A percentile compares a stretch with the other conserved stretches of the same genome.
phyloP scores from a whole-genome alignment of 1,139 yeast species.

The Taphrina communis region DNA sequence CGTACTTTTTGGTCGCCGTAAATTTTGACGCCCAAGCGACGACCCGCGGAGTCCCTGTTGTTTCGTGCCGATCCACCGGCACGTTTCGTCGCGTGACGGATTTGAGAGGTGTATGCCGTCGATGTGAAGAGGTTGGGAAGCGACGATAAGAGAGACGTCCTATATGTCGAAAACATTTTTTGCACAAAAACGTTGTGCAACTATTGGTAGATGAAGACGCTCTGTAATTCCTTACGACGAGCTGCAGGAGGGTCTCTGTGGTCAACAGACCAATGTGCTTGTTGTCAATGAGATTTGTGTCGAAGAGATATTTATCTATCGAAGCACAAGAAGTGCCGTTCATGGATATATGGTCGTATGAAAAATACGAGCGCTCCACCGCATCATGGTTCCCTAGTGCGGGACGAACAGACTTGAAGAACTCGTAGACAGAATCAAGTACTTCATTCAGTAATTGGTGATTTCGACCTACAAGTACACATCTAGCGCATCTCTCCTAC shows the following conservation, averaged over 20 bases:
- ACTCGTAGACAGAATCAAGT: too few relatives aligned
- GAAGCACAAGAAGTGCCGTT: neutral
- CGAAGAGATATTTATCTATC: too few relatives aligned
- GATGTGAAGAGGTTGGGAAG: neutral
- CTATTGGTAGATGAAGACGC: neutral
- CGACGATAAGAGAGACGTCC: conserved; percentile 10
- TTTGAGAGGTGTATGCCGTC: conserved; percentile 45
- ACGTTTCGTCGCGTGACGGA: conserved; percentile 90
- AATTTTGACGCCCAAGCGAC: conserved; percentile 88
- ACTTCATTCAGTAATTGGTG: too few relatives aligned
- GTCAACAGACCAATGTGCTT: too few relatives aligned
- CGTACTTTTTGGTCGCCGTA: conserved; percentile 62
- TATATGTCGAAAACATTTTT: neutral
- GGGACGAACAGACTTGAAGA: neutral
- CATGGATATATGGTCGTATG: neutral
- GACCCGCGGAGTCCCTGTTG: conserved; percentile 94
- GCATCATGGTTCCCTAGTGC: neutral
- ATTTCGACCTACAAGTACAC: too few relatives aligned
- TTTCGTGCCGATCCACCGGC: conserved; percentile 94
- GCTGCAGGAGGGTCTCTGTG: too few relatives aligned
- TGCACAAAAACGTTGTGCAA: neutral
- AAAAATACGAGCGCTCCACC: neutral
- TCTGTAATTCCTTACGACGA: neutral
- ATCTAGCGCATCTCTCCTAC: neutral
- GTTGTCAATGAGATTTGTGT: too few relatives aligned